Conservation (phyloP, 306 rosid genomes). For the Fagus sylvatica region DNA sequence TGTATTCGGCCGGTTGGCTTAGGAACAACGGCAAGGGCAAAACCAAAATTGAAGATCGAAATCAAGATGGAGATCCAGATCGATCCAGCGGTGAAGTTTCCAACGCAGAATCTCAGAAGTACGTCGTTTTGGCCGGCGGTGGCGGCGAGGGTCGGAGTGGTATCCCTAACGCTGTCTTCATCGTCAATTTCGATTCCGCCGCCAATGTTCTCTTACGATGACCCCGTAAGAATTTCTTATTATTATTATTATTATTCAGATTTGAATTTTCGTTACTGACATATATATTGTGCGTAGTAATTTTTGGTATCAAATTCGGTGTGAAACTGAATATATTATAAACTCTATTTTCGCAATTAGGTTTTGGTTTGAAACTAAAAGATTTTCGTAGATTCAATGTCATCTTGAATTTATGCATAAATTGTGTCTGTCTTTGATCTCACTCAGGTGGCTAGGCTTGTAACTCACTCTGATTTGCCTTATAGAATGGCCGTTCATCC, state of each 20-base stretch:
- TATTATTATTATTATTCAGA: neutral
- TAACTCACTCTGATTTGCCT: conserved; percentile 70
- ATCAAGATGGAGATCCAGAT: neutral
- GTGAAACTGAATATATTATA: neutral
- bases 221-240: conserved; percentile 46
- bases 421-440: conserved; percentile 17
- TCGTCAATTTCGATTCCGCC: conserved; percentile 53
- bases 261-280: neutral
- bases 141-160: conserved; percentile 93
- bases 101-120: conserved; percentile 23
- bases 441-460: conserved; percentile 59
- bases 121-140: conserved; percentile 72
- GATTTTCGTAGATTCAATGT: neutral
- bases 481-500: conserved; percentile 88
- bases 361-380: neutral
- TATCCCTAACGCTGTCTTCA: conserved; percentile 65
- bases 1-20: conserved; percentile 72
- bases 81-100: conserved; percentile 38
- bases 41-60: conserved; percentile 18
- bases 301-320: neutral
- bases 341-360: neutral
- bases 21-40: conserved; percentile 32
- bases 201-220: conserved; percentile 59
- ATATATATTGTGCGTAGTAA: neutral
- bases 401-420: neutral